phyloP scores from a whole-genome alignment of 768 basidiomycete genomes.

The Cystofilobasidium macerans region DNA sequence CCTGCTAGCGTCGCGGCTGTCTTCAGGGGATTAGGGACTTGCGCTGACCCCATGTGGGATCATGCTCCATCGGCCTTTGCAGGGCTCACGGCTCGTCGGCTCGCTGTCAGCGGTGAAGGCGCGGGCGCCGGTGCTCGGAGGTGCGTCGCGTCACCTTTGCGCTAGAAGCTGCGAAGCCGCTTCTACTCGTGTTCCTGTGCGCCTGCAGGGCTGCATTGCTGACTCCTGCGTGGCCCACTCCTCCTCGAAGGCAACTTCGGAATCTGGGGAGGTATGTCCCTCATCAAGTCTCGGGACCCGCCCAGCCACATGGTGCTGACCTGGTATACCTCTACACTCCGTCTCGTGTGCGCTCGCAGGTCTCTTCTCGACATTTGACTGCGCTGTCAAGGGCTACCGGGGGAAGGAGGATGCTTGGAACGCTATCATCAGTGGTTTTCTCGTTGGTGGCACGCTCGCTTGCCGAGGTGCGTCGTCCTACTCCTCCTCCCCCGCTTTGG shows the following conservation, averaged over 20 bases:
- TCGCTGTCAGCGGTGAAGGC: slow-evolving; percentile 95
- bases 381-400: slow-evolving; percentile 89
- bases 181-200: no score
- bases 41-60: no score
- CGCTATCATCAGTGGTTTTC: slow-evolving; percentile 92
- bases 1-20: neutral
- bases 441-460: slow-evolving; percentile 94
- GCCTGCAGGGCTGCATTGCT: no score
- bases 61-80: no score
- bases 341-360: neutral
- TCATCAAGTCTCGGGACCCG: neutral
- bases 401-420: slow-evolving; percentile 99
- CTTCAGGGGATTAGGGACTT: neutral
- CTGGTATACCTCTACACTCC: neutral
- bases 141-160: slow-evolving; percentile 62
- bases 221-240: neutral
- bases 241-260: slow-evolving; percentile 32
- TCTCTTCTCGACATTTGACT: slow-evolving; percentile 95
- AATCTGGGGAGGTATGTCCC: slow-evolving; percentile 51
- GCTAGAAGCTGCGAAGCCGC: no score
- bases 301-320: no score
- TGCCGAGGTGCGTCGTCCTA: slow-evolving; percentile 62
- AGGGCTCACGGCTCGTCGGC: slow-evolving; percentile 91
- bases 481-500: neutral
- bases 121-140: slow-evolving; percentile 92